These are phyloP conservation scores for Rhodotorula sp. DNA, from an alignment of 1,284 basidiomycete genomes.

Conservation along the genomic window DNA sequence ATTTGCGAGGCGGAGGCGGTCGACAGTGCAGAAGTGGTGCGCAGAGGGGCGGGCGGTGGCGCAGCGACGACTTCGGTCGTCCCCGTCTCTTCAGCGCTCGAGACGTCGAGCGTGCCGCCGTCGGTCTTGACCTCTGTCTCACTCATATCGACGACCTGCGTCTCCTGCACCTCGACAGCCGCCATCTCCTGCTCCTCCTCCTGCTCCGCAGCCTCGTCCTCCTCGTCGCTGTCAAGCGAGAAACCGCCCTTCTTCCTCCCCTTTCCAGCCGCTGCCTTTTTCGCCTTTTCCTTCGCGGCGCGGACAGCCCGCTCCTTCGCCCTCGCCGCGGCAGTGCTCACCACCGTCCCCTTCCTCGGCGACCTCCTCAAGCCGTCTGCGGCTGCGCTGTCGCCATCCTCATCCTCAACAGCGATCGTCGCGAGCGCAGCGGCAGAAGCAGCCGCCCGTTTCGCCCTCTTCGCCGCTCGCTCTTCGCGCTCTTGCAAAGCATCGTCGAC, in stretches of 20 bases:
- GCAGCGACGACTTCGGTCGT: neutral
- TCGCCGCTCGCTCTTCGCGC: conserved; percentile 35
- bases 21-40: conserved; percentile 19
- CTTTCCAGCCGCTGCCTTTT: neutral
- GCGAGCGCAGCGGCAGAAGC: conserved; percentile 13
- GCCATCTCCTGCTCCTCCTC: neutral
- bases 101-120: neutral
- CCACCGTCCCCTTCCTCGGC: conserved; percentile 18
- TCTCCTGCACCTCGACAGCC: neutral
- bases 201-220: conserved; percentile 27
- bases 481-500: conserved; percentile 29
- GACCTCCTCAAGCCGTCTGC: neutral
- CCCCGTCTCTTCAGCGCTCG: neutral
- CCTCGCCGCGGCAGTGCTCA: conserved; percentile 26
- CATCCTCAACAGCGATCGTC: neutral
- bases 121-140: neutral
- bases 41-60: neutral
- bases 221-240: conserved; percentile 29
- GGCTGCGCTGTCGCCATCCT: neutral
- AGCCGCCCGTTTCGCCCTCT: conserved; percentile 40
- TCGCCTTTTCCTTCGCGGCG: conserved; percentile 16
- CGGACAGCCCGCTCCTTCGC: conserved; percentile 43
- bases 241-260: conserved; percentile 1
- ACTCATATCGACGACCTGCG: neutral
- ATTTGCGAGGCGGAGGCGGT: conserved; percentile 18